Percentiles rank a stretch among this genome's conserved stretches.
Evolutionary conservation across 2,329 filamentous ascomycete genomes (phyloP).

Genomic region (Arthrinium puccinioides): DNA sequence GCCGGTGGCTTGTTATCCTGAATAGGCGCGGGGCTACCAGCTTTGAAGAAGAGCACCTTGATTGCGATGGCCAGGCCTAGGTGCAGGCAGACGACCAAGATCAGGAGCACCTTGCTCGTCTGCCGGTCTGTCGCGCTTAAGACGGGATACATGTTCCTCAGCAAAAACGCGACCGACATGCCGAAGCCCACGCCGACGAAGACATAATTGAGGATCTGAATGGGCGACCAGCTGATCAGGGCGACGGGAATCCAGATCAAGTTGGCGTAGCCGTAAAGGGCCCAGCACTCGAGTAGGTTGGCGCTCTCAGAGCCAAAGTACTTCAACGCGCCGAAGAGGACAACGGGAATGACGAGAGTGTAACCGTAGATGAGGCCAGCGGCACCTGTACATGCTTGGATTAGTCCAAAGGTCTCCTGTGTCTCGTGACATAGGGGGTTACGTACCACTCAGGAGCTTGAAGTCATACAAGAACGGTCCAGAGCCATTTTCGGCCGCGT

Average conservation of each 20-base stretch:
- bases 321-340: conserved; percentile 78
- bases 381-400: conserved; percentile 45
- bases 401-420: no score
- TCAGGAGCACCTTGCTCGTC: conserved; percentile 78
- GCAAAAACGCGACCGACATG: conserved; percentile 72
- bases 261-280: conserved; percentile 93
- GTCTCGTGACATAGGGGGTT: neutral
- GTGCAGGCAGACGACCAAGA: conserved; percentile 79
- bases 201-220: conserved; percentile 84
- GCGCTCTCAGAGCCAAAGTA: conserved; percentile 95
- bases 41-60: conserved; percentile 94
- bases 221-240: conserved; percentile 80
- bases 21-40: conserved; percentile 52
- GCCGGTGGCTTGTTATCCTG: conserved; percentile 4
- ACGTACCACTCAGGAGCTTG: conserved; percentile 69
- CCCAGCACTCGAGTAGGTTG: conserved; percentile 91
- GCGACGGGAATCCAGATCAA: conserved; percentile 96
- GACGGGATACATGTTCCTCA: conserved; percentile 85
- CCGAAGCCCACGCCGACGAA: conserved; percentile 86
- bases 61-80: conserved; percentile 88
- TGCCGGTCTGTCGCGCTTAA: conserved; percentile 88
- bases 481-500: conserved; percentile 61
- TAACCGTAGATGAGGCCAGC: conserved; percentile 95
- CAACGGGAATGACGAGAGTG: conserved; percentile 77
- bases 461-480: conserved; percentile 89